phyloP scores from a whole-genome alignment of 2,329 filamentous ascomycete genomes.

The Fusarium sp. region DNA sequence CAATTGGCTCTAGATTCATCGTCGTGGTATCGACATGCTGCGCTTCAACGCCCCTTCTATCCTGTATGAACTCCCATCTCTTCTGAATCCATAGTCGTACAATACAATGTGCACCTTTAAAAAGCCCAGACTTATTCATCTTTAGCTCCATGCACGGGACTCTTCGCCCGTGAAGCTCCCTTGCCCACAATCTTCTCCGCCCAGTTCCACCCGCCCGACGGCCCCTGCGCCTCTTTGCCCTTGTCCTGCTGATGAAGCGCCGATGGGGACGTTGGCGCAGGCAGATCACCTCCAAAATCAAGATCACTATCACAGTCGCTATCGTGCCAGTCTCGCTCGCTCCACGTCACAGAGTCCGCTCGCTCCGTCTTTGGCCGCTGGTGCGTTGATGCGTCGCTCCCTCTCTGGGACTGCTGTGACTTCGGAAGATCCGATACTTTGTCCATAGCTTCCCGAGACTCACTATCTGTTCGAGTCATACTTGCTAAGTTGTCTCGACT shows the following conservation, averaged over 20 bases:
- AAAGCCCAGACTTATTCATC: background rate
- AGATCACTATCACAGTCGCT: slow-evolving; percentile 43
- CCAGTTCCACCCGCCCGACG: slow-evolving; percentile 58
- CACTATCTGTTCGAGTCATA: slow-evolving; percentile 41
- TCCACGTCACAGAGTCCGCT: slow-evolving; percentile 70
- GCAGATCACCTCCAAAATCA: slow-evolving; percentile 40
- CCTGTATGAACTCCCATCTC: slow-evolving; percentile 13
- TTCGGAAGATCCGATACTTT: slow-evolving; percentile 57
- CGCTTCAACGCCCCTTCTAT: slow-evolving; percentile 30
- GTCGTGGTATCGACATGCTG: background rate
- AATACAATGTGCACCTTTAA: background rate
- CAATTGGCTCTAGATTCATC: slow-evolving; percentile 3
- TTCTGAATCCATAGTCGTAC: slow-evolving; percentile 9
- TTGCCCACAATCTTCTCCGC: slow-evolving; percentile 65
- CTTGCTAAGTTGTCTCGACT: slow-evolving; percentile 31
- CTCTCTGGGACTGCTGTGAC: slow-evolving; percentile 29
- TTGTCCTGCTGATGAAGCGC: slow-evolving; percentile 30
- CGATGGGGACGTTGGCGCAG: slow-evolving; percentile 23
- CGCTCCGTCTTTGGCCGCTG: slow-evolving; percentile 41
- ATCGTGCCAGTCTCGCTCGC: slow-evolving; percentile 52
- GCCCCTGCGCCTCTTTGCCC: slow-evolving; percentile 36
- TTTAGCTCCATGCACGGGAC: slow-evolving; percentile 37
- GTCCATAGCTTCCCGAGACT: slow-evolving; percentile 53
- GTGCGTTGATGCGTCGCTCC: slow-evolving; percentile 33
- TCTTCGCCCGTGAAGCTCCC: slow-evolving; percentile 45